These are phyloP conservation scores for Cornus florida DNA, from an alignment of 148 eudicot genomes.

Conservation along the genomic window DNA sequence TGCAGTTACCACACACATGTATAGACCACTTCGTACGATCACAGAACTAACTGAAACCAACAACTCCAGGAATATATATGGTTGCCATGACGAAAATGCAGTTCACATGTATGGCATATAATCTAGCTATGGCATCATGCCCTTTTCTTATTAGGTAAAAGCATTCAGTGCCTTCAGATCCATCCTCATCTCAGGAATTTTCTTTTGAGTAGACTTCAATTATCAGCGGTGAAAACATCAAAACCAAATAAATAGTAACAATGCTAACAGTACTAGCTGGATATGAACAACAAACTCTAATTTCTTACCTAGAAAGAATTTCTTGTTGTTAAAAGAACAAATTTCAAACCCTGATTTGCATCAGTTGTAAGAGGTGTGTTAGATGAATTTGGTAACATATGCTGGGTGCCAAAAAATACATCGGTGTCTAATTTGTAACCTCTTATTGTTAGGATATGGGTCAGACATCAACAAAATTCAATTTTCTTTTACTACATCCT, in stretches of 20 bases:
- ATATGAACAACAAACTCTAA: background rate
- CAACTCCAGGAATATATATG: background rate
- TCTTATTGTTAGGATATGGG: background rate
- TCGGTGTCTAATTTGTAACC: background rate
- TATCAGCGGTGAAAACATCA: background rate
- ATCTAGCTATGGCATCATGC: background rate
- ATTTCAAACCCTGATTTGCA: background rate
- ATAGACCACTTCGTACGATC: background rate
- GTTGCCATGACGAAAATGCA: background rate
- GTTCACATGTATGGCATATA: background rate
- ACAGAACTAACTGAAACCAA: background rate
- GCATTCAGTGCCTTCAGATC: background rate
- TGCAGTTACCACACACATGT: background rate
- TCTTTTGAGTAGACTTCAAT: background rate
- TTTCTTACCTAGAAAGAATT: background rate
- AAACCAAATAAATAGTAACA: background rate
- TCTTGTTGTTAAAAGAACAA: background rate
- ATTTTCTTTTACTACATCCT: background rate
- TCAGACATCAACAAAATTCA: background rate
- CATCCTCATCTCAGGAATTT: background rate
- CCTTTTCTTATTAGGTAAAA: background rate
- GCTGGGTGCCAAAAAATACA: background rate
- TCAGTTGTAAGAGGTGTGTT: background rate
- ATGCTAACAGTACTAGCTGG: background rate
- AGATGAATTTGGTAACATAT: background rate